Percentiles rank a stretch among this genome's conserved stretches.
These are phyloP conservation scores for Ilyonectria destructans DNA, from an alignment of 2,329 filamentous ascomycete genomes.

Conservation along the genomic window DNA sequence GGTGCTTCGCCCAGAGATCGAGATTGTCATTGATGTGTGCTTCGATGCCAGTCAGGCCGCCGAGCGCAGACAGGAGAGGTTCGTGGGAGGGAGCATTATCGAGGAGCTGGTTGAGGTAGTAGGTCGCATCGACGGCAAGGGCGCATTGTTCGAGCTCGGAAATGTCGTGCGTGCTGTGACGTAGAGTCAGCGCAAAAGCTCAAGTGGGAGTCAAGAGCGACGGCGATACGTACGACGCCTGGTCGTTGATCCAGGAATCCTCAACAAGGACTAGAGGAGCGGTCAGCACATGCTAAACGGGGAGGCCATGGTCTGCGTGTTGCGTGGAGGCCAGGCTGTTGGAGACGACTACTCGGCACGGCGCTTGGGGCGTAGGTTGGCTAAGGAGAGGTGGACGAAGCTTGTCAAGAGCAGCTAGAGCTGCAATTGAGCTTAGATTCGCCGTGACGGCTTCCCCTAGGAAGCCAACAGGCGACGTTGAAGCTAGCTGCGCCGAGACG, in stretches of 20 bases:
- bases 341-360: slow-evolving; percentile 25
- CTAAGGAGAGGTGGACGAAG: slow-evolving; percentile 22
- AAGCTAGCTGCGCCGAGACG: slow-evolving; percentile 24
- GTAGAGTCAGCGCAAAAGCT: slow-evolving; percentile 42
- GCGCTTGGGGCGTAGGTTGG: slow-evolving; percentile 17
- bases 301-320: slow-evolving; percentile 12
- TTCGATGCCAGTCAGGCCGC: slow-evolving; percentile 87
- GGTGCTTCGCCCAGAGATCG: slow-evolving; percentile 77
- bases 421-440: slow-evolving; percentile 44
- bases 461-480: slow-evolving; percentile 19
- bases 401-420: slow-evolving; percentile 26
- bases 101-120: slow-evolving; percentile 88
- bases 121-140: slow-evolving; percentile 90
- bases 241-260: slow-evolving; percentile 59
- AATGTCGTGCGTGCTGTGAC: slow-evolving; percentile 71
- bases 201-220: slow-evolving; percentile 14
- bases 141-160: slow-evolving; percentile 81
- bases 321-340: slow-evolving; percentile 16
- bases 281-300: slow-evolving; percentile 41
- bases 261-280: slow-evolving; percentile 54
- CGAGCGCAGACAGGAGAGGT: slow-evolving; percentile 90
- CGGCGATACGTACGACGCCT: slow-evolving; percentile 54
- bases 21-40: slow-evolving; percentile 84
- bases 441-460: slow-evolving; percentile 21
- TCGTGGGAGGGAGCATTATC: slow-evolving; percentile 81